Conservation (phyloP, 73 alveolate species). For the Paramecium octaurelia region DNA sequence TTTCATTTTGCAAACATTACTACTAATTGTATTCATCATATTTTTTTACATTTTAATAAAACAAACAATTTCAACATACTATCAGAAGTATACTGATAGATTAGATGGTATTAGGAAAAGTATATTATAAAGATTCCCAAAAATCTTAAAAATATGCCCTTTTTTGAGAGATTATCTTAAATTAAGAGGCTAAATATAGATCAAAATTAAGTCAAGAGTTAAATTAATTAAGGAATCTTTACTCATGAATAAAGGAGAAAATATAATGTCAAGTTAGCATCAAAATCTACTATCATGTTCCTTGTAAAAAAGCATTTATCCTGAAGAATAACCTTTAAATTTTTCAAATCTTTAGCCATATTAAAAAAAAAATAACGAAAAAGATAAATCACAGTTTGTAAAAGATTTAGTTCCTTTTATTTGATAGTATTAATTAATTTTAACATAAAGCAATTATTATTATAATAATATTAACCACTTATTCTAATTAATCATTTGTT, state of each 20-base stretch:
- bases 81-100: background rate
- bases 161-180: background rate
- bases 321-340: background rate
- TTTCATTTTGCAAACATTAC: background rate
- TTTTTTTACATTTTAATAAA: background rate
- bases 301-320: background rate
- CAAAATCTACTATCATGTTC: background rate
- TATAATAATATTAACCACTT: too few species aligned
- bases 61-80: background rate
- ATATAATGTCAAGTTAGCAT: background rate
- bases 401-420: background rate
- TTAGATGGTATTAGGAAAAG: background rate
- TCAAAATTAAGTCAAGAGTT: background rate
- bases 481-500: too few species aligned
- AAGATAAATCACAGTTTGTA: background rate
- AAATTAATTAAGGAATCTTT: background rate
- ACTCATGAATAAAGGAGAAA: background rate
- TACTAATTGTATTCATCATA: background rate
- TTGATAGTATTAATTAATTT: background rate
- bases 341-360: background rate
- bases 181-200: background rate
- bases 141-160: background rate
- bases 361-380: background rate
- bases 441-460: background rate
- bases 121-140: background rate